Evolutionary conservation across 306 rosid genomes (phyloP), one percentile per base, ranked within the genome.

Genomic region (Quercus wislizeni): DNA sequence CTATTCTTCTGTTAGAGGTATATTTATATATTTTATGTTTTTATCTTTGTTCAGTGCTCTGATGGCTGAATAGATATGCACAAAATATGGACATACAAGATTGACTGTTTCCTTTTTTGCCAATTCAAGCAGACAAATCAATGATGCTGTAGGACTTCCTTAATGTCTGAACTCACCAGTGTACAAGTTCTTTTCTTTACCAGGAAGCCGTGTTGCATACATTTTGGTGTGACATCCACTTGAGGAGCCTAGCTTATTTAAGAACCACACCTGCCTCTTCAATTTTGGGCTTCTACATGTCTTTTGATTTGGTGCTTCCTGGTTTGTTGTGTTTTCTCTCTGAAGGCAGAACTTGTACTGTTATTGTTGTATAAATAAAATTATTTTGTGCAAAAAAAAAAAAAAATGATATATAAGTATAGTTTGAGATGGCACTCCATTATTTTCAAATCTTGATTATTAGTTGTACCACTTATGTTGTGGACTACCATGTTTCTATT

Each of bases 351-450:
- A 78, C 65, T 27, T 86, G 74, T 65, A 74, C 81, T 83, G 71
- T 14, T 63, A 63, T 71, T 84, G 81, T 74, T 86, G 83, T 83
- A 83, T 83, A 86, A 86, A 83, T 81, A 80, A 83, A 83, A 56
- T 23, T 69, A 74, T 80, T 61, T 80, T 79, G 78, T 76, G 75
- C 51, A 51, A 21, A 77, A 57, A 55, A 74, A 17, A 63, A 74
- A 81, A 80, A 85, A 74, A 78, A 78, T 77, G 46, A 68, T 43
- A 80, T 86, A 49, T 69, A 79, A 79, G 46, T 79, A 79, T 76
- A 86, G 82, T 76, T 76, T 82, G 78, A 79, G 73, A 49, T 82
- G 76, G 76, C 83, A 71, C 76, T 73, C 70, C 49, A 83, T 79
- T 62, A 79, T 58, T 79, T 74, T 74, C 80, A 67, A 69, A 55